A percentile compares a stretch with the other conserved stretches of the same genome.
Evolutionary conservation across 2,329 filamentous ascomycete species (phyloP).

Genomic region (Mariannaea sp.): DNA sequence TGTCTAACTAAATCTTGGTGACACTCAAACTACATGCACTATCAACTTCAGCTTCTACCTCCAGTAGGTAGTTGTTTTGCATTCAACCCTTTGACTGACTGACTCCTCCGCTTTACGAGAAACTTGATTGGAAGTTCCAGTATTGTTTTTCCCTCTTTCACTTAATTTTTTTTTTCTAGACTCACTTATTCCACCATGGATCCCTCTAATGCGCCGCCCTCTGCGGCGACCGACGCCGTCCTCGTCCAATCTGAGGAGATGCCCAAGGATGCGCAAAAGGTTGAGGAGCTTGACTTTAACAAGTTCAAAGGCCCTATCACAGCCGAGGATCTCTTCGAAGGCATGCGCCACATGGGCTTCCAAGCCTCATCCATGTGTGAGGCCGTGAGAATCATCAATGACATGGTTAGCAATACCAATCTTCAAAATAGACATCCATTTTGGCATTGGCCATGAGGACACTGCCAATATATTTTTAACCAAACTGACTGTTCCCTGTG

Average conservation of each 20-base stretch:
- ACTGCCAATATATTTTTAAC: too few species aligned
- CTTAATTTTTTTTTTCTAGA: slow-evolving; percentile 11
- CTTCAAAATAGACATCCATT: not conserved
- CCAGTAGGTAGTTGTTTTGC: too few species aligned
- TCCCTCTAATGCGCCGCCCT: slow-evolving; percentile 54
- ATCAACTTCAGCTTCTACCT: too few species aligned
- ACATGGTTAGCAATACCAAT: slow-evolving; percentile 68
- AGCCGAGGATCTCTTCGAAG: slow-evolving; percentile 79
- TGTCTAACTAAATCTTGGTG: not conserved
- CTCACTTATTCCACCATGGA: slow-evolving; percentile 37
- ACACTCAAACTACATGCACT: too few species aligned
- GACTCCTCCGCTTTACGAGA: too few species aligned
- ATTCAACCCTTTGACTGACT: too few species aligned
- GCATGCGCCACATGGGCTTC: slow-evolving; percentile 85
- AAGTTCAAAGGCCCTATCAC: slow-evolving; percentile 77
- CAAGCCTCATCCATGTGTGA: slow-evolving; percentile 75
- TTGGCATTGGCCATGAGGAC: not conserved
- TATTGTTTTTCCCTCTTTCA: not conserved
- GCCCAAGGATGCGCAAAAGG: slow-evolving; percentile 76
- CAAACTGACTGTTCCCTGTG: slow-evolving; percentile 27
- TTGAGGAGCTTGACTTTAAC: slow-evolving; percentile 93
- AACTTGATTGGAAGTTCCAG: too few species aligned
- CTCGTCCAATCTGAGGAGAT: slow-evolving; percentile 83
- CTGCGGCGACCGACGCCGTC: slow-evolving; percentile 76
- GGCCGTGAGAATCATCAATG: slow-evolving; percentile 89